Percentiles rank a stretch among this genome's conserved stretches.
These are phyloP conservation scores for Aphanomyces stellatus DNA, from an alignment of 352 stramenopile species.

Conservation along the genomic window DNA sequence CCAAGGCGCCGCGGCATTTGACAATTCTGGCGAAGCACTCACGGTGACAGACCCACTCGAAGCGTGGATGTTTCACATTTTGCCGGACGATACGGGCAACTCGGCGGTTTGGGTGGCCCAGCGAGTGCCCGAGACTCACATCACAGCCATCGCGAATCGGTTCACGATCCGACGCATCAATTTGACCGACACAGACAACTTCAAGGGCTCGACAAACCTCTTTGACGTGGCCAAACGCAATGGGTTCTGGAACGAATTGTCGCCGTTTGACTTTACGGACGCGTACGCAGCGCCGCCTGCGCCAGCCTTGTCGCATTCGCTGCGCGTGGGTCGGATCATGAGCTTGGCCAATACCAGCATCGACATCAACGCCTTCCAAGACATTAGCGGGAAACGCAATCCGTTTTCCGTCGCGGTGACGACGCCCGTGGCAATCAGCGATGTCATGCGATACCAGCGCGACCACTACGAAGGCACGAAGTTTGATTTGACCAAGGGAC, in stretches of 20 bases:
- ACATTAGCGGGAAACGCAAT: slow-evolving; percentile 70
- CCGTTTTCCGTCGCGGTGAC: slow-evolving; percentile 76
- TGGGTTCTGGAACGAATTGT: slow-evolving; percentile 56
- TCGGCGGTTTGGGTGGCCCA: slow-evolving; percentile 90
- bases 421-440: not conserved
- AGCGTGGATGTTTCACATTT: slow-evolving; percentile 93
- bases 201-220: slow-evolving; percentile 84
- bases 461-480: slow-evolving; percentile 53
- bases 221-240: slow-evolving; percentile 79
- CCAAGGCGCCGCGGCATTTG: slow-evolving; percentile 27
- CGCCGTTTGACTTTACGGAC: slow-evolving; percentile 83
- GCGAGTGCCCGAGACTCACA: slow-evolving; percentile 78
- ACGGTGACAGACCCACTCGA: slow-evolving; percentile 87
- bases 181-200: slow-evolving; percentile 65
- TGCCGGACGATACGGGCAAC: slow-evolving; percentile 86
- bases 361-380: slow-evolving; percentile 56
- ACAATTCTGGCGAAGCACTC: slow-evolving; percentile 83
- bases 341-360: slow-evolving; percentile 66
- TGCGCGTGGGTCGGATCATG: slow-evolving; percentile 87
- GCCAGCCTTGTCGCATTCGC: slow-evolving; percentile 57
- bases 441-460: slow-evolving; percentile 44
- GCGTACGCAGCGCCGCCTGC: slow-evolving; percentile 65
- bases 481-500: slow-evolving; percentile 35
- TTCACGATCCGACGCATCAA: slow-evolving; percentile 90
- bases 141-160: slow-evolving; percentile 70